A percentile compares a stretch with the other conserved stretches of the same genome.
Conservation (phyloP, 768 basidiomycete species). For the Russula sp. region DNA sequence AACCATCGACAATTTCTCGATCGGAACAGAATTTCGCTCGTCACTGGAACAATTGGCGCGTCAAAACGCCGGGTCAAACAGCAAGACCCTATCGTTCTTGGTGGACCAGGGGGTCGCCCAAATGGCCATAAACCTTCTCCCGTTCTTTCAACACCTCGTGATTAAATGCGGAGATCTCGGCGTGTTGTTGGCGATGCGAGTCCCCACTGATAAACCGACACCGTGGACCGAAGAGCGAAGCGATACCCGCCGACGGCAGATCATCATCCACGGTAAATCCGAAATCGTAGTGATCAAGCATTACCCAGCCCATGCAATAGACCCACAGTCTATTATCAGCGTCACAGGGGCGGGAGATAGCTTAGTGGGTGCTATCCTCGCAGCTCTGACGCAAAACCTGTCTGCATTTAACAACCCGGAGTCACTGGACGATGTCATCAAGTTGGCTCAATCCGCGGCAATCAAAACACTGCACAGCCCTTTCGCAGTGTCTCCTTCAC, state of each 20-base stretch:
- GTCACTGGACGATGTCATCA: slow-evolving; percentile 41
- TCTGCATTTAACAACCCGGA: slow-evolving; percentile 42
- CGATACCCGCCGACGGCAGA: slow-evolving; percentile 40
- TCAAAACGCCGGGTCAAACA: slow-evolving; percentile 32
- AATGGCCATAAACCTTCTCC: slow-evolving; percentile 76
- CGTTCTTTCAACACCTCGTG: slow-evolving; percentile 77
- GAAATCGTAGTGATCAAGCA: slow-evolving; percentile 61
- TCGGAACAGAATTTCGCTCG: slow-evolving; percentile 61
- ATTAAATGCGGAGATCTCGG: slow-evolving; percentile 80
- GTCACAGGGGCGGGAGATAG: slow-evolving; percentile 94
- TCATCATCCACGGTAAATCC: slow-evolving; percentile 46
- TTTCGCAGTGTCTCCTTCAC: slow-evolving; percentile 57
- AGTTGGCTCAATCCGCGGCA: slow-evolving; percentile 60
- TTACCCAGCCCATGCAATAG: slow-evolving; percentile 52
- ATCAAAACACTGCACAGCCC: slow-evolving; percentile 51
- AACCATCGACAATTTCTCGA: slow-evolving; percentile 52
- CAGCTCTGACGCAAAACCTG: slow-evolving; percentile 44
- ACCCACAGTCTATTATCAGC: slow-evolving; percentile 41
- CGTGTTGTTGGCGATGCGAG: slow-evolving; percentile 55
- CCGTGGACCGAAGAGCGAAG: slow-evolving; percentile 49
- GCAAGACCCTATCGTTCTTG: slow-evolving; percentile 54
- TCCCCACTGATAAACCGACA: slow-evolving; percentile 38
- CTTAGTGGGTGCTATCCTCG: slow-evolving; percentile 78
- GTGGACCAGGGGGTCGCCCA: slow-evolving; percentile 66
- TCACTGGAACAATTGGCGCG: slow-evolving; percentile 59